phyloP scores from a whole-genome alignment of 1,139 yeast genomes.

The Candida sp. region DNA sequence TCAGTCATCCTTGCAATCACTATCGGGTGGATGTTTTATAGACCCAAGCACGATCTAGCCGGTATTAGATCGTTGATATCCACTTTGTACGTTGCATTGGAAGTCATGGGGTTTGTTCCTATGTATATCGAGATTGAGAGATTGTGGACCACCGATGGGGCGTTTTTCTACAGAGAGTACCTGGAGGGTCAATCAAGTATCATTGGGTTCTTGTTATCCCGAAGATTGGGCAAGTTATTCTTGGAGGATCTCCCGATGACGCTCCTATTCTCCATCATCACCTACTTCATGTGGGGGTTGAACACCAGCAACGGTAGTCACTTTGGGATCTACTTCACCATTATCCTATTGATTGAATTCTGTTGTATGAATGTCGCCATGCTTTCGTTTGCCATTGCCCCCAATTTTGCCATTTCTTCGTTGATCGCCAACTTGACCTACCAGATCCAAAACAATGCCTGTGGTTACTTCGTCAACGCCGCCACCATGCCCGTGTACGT shows the following conservation, averaged over 20 bases:
- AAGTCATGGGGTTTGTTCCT: conserved; percentile 72
- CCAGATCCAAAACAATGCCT: conserved; percentile 77
- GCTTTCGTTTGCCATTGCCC: conserved; percentile 58
- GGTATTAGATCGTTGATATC: conserved; percentile 75
- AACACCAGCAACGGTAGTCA: conserved; percentile 26
- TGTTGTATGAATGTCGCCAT: conserved; percentile 61
- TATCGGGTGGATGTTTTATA: conserved; percentile 79
- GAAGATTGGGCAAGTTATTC: conserved; percentile 68
- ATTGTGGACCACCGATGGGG: conserved; percentile 69
- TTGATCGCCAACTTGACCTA: conserved; percentile 65
- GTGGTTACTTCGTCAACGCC: conserved; percentile 83
- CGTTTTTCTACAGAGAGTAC: conserved; percentile 74
- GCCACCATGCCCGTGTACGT: conserved; percentile 83
- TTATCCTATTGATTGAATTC: conserved; percentile 58
- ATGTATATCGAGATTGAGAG: conserved; percentile 77
- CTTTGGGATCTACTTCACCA: conserved; percentile 68
- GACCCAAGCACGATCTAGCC: conserved; percentile 61
- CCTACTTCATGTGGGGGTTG: conserved; percentile 83
- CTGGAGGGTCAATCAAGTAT: conserved; percentile 72
- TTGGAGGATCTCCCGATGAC: conserved; percentile 76
- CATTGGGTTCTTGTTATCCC: conserved; percentile 67
- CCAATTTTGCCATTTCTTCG: conserved; percentile 71
- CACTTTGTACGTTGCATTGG: conserved; percentile 63
- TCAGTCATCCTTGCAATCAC: conserved; percentile 60
- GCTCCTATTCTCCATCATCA: conserved; percentile 57